Conservation (phyloP, 805 yeast species). For the Sugiyamaella valdiviana region DNA sequence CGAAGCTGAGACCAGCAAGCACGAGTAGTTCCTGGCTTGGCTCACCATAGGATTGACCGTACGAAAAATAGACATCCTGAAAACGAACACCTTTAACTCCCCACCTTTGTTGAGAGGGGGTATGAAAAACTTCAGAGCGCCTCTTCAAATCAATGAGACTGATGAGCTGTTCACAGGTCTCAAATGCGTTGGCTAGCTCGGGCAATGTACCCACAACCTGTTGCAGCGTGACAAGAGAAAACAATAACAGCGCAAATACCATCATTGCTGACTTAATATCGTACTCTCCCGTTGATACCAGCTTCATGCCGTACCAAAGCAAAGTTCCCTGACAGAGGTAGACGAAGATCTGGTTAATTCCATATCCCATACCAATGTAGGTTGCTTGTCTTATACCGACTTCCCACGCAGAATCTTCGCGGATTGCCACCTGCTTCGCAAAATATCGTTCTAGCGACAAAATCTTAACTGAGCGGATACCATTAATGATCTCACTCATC, state of each 20-base stretch:
- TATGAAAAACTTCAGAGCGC: no score
- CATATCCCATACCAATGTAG: conserved; percentile 60
- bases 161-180: conserved; percentile 20
- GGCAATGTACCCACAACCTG: conserved; percentile 63
- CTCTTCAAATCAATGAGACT: background rate
- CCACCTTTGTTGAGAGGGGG: no score
- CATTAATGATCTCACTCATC: conserved; percentile 46
- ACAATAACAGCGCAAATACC: conserved; percentile 64
- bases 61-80: no score
- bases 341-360: conserved; percentile 48
- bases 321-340: conserved; percentile 63
- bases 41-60: no score
- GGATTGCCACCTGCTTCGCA: conserved; percentile 30
- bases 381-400: conserved; percentile 50
- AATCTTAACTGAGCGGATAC: conserved; percentile 58
- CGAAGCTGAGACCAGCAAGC: conserved; percentile 40
- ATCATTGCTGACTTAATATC: conserved; percentile 52
- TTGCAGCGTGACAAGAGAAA: conserved; percentile 63
- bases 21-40: conserved; percentile 30
- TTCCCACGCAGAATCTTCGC: conserved; percentile 31
- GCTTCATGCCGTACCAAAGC: conserved; percentile 70
- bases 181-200: conserved; percentile 68
- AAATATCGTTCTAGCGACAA: conserved; percentile 51
- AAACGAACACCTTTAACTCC: conserved; percentile 38
- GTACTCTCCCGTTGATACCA: conserved; percentile 58